Evolutionary conservation across 2,329 filamentous ascomycete species (phyloP), one percentile per base, ranked within the genome.

Genomic region (Alternaria burnsii): DNA sequence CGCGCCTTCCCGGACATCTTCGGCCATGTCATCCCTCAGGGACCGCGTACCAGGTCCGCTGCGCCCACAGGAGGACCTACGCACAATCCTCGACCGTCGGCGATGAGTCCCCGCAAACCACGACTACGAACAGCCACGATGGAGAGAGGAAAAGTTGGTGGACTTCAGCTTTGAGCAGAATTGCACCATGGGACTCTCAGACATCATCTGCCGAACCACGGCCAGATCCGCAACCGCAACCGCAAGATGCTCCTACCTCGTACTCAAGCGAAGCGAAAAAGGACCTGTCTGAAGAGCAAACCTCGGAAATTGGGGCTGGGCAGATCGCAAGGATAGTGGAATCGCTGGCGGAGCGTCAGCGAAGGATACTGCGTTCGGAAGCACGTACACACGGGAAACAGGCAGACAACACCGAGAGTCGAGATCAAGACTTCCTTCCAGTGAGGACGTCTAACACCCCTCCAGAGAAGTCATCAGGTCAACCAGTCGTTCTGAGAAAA

Each of bases 21-120:
- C 78, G 79, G 75, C 80, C 78, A 76, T 76, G 80, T 70, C 73
- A 79, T 68, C 76, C 78, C 70, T 69, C 72, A 73, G 79, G 80
- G 80, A 78, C 69, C 65, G 62, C 72, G 43, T 66, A 65, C 53
- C 79, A 79, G 67, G 68, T 76, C 52, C 73, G 73, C 59, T 68
- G 67, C 64, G 67, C 66, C 73, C 71, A 56, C 53, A 61, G 70
- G 42, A 61, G 41, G 30, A 62, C 66, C 59, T 55, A 59, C 66
- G 62, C 32, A 64, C 61, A 57, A 55, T 42, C 40, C 47, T 52
- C 58, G 52, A 56, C 55, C 57, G 60, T 44, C 59, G 52, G 55
- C 58, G 46, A 61, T 69, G 58, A 68, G 30, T 11, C 42, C n/a
- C 20, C 36, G 48, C 40, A 58, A 52, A 60, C 46, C 53, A 36